A percentile compares a stretch with the other conserved stretches of the same genome.
These are phyloP conservation scores for Eucalyptus sp. DNA, from an alignment of 345 rosid species.

Conservation along the genomic window DNA sequence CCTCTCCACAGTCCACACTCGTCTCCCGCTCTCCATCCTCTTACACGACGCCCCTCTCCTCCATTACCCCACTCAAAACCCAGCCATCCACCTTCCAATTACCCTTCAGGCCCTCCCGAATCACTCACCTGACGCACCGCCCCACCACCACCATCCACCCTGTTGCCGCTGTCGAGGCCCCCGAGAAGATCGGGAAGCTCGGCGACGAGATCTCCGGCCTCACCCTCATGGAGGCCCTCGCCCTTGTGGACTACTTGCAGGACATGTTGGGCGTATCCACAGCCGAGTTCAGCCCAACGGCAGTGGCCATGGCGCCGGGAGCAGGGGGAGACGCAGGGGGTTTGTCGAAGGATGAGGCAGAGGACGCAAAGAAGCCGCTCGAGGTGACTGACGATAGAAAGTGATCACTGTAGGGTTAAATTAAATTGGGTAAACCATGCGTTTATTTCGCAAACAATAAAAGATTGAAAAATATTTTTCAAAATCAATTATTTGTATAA, in stretches of 20 bases:
- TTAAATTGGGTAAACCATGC: too few relatives aligned
- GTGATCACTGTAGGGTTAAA: too few relatives aligned
- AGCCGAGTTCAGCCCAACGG: slow-evolving; percentile 64
- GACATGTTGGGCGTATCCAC: slow-evolving; percentile 76
- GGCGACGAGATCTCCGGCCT: slow-evolving; percentile 58
- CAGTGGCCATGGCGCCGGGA: slow-evolving; percentile 19
- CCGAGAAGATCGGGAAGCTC: slow-evolving; percentile 66
- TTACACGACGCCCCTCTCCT: not conserved
- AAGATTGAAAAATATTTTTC: too few relatives aligned
- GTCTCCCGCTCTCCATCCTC: slow-evolving; percentile 19
- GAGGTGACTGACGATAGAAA: too few relatives aligned
- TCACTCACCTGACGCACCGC: slow-evolving; percentile 9
- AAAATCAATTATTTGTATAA: too few relatives aligned
- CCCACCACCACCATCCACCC: slow-evolving; percentile 46
- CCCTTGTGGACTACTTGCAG: slow-evolving; percentile 70
- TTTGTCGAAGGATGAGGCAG: too few relatives aligned
- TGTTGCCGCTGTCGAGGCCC: slow-evolving; percentile 49
- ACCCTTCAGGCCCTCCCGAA: slow-evolving; percentile 6
- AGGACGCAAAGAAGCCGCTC: too few relatives aligned
- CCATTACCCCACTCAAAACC: slow-evolving; percentile 8
- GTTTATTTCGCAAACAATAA: too few relatives aligned
- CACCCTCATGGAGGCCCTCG: slow-evolving; percentile 72
- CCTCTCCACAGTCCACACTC: slow-evolving; percentile 6
- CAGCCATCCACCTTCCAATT: slow-evolving; percentile 19
- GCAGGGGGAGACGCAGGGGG: slow-evolving; percentile 4